A percentile compares a stretch with the other conserved stretches of the same genome.
These are phyloP conservation scores for Pseudopyricularia javanii DNA, from an alignment of 2,329 filamentous ascomycete species.

Conservation along the genomic window DNA sequence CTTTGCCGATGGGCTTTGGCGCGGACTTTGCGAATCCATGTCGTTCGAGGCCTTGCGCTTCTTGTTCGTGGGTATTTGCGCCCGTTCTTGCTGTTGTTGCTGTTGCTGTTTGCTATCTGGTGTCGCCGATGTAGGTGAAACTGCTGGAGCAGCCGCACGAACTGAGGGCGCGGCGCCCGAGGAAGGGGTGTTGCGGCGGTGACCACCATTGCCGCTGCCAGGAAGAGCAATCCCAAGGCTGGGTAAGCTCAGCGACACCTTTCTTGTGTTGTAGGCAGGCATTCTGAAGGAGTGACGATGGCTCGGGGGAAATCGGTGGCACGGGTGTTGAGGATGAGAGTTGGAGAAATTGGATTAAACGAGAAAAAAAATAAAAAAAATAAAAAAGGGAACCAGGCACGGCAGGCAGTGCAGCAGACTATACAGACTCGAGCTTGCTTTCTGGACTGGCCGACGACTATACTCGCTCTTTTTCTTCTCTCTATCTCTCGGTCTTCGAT, in stretches of 20 bases:
- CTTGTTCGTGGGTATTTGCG: slow-evolving; percentile 37
- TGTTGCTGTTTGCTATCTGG: background rate
- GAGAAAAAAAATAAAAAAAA: background rate
- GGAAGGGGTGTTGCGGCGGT: slow-evolving; percentile 22
- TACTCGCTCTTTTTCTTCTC: background rate
- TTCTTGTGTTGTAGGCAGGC: slow-evolving; percentile 2
- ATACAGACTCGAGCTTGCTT: background rate
- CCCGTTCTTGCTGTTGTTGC: background rate
- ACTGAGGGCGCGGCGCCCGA: slow-evolving; percentile 8
- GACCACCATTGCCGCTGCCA: slow-evolving; percentile 28
- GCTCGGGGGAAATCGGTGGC: background rate
- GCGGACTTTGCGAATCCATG: slow-evolving; percentile 17
- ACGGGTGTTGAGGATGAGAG: background rate
- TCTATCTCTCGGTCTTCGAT: background rate
- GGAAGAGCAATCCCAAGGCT: slow-evolving; percentile 86
- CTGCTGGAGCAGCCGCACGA: slow-evolving; percentile 8
- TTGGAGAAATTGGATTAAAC: background rate
- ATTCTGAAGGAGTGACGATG: background rate
- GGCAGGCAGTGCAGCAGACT: background rate
- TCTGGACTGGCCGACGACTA: background rate
- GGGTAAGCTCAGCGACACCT: slow-evolving; percentile 66
- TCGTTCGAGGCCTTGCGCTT: slow-evolving; percentile 70
- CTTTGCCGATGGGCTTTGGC: slow-evolving; percentile 17
- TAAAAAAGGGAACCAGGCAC: background rate
- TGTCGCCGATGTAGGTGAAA: slow-evolving; percentile 16